A percentile compares a stretch with the other conserved stretches of the same genome.
phyloP scores from a whole-genome alignment of 73 alveolate species.

The Paramecium tetraurelia region DNA sequence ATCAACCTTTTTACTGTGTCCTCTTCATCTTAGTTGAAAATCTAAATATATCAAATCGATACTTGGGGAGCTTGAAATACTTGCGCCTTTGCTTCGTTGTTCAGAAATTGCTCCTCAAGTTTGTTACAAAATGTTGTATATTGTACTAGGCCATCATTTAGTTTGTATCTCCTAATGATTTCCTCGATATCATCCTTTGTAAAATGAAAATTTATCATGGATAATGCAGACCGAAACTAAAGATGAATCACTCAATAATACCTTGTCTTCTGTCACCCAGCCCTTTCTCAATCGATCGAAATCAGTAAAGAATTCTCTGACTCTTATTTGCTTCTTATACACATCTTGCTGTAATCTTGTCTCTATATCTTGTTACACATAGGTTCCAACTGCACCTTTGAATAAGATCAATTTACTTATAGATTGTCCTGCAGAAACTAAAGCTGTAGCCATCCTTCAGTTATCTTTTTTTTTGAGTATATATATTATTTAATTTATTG shows the following conservation, averaged over 20 bases:
- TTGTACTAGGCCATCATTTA: conserved; percentile 68
- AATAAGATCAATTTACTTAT: background rate
- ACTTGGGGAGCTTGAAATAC: conserved; percentile 65
- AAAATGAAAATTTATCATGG: conserved; percentile 72
- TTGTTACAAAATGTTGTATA: conserved; percentile 71
- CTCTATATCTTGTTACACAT: conserved; percentile 59
- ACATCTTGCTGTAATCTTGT: conserved; percentile 71
- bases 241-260: background rate
- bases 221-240: conserved; percentile 74
- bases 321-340: conserved; percentile 79
- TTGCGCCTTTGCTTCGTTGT: conserved; percentile 52
- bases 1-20: conserved; percentile 62
- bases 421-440: conserved; percentile 45
- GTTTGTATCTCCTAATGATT: conserved; percentile 67
- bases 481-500: background rate
- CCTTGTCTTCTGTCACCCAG: conserved; percentile 80
- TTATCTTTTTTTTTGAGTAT: background rate
- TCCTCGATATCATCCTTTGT: conserved; percentile 68
- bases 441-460: conserved; percentile 42
- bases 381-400: background rate
- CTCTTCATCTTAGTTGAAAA: conserved; percentile 68
- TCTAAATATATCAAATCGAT: conserved; percentile 22
- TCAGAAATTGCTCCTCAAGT: conserved; percentile 69
- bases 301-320: conserved; percentile 85
- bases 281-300: conserved; percentile 95